Conservation (phyloP, 2,329 filamentous ascomycete species). For the Scleromitrula shiraiana region DNA sequence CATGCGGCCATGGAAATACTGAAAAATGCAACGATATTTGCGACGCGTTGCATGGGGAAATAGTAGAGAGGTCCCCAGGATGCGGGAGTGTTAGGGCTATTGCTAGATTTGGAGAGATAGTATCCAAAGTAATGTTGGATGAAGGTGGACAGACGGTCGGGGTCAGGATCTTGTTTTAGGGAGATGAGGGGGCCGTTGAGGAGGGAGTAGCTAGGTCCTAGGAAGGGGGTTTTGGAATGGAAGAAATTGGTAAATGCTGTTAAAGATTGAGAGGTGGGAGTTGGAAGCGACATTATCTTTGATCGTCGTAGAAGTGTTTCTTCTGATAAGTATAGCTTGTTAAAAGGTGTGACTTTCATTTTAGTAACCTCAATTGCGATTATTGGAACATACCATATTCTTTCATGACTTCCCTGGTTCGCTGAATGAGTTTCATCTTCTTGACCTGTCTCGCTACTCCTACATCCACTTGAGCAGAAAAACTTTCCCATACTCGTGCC, state of each 20-base stretch:
- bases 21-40: constrained; percentile 1
- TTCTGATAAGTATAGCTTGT: too few species aligned
- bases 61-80: constrained; percentile 8
- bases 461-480: not conserved
- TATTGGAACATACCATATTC: constrained; percentile 5
- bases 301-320: constrained; percentile 6
- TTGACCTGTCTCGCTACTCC: not conserved
- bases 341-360: too few species aligned
- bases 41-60: not conserved
- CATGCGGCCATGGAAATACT: constrained; percentile 8
- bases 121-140: constrained; percentile 6
- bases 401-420: constrained; percentile 2
- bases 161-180: not conserved
- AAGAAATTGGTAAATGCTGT: not conserved
- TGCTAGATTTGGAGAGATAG: not conserved
- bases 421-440: not conserved
- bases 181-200: too few species aligned
- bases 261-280: not conserved
- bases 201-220: too few species aligned
- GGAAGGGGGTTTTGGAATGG: too few species aligned
- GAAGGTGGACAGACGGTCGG: constrained; percentile 1
- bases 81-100: not conserved
- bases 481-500: not conserved
- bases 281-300: not conserved
- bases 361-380: too few species aligned